Evolutionary conservation across 768 basidiomycete genomes (phyloP).

Genomic region (Leucocoprinus birnbaumii): DNA sequence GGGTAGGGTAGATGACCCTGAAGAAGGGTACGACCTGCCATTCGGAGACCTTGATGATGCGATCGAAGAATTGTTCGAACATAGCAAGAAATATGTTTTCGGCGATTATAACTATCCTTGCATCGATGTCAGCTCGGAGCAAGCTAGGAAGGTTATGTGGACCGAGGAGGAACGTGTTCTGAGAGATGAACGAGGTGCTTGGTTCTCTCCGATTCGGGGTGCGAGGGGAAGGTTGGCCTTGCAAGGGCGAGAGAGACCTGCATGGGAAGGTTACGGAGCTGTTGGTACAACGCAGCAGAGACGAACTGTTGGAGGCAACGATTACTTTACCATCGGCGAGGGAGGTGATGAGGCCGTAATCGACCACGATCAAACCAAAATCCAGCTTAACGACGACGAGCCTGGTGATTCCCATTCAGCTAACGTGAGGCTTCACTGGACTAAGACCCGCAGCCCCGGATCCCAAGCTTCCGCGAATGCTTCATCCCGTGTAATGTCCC

Average conservation of each 20-base stretch:
- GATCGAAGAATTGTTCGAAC: conserved; percentile 74
- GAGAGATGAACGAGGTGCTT: conserved; percentile 69
- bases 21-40: conserved; percentile 55
- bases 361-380: conserved; percentile 44
- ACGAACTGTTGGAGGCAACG: conserved; percentile 8
- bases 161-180: conserved; percentile 85
- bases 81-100: conserved; percentile 79
- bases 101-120: conserved; percentile 91
- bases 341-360: conserved; percentile 30
- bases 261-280: conserved; percentile 59
- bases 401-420: neutral
- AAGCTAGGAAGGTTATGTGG: conserved; percentile 64
- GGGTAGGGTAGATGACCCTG: conserved; percentile 15
- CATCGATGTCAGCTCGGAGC: conserved; percentile 83
- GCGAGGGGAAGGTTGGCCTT: conserved; percentile 38
- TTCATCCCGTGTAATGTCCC: neutral
- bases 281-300: conserved; percentile 30
- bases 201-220: conserved; percentile 60
- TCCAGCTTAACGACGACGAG: conserved; percentile 12
- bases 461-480: neutral
- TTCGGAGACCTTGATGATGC: conserved; percentile 68
- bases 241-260: conserved; percentile 34
- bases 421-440: conserved; percentile 38
- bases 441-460: conserved; percentile 18
- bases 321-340: conserved; percentile 14